Base-by-base conservation (phyloP, 768 basidiomycete genomes). In the Calocera viscosa region DNA sequence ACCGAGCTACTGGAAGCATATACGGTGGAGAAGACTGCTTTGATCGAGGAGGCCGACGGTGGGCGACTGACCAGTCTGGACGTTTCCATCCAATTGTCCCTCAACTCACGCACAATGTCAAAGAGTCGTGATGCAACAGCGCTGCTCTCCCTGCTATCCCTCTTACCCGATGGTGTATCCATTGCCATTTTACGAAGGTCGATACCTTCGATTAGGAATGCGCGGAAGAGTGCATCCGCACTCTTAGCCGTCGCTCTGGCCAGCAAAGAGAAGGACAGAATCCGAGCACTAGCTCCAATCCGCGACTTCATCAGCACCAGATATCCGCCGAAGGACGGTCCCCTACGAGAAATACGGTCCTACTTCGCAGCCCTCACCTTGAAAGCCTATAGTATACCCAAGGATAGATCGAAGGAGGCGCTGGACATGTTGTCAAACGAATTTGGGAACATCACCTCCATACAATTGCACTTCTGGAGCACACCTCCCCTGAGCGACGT, bases 151-250 rank as follows among this genome's bases (percentile, higher is more conserved):
- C 66, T 73, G 14, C 67, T 76, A 1, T 65, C 73, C 38, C 65
- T 74, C 64, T 70, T 76, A 12, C 75, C 75, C 0, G 71, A 66
- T 14, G 74, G 75, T 1, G 71, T 72, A 14, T 67, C 65, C 38
- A 3, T 66, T 43, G 24, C 65, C 16, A 17, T 28, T 66, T 33
- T 47, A 24, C 43, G 19, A 3, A 5, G 7, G 43, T 8, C 24
- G 43, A 19, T 19, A 19, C 43, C 5, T 19, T 8, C 43, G 19
- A 47, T 47, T 3, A 8, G 5, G 8, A 47, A 47, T 19, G 7
- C 43, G 43, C 16, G 43, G 19, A 47, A 47, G 19, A 8, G 24
- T 24, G 43, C 43, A 7, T 24, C 24, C 5, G 19, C 24, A 17
- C 43, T 47, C 5, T 19, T 47, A 17, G 43, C 43, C 19, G 43